phyloP scores from a whole-genome alignment of 768 basidiomycete species.

The Myochromella boudieri region DNA sequence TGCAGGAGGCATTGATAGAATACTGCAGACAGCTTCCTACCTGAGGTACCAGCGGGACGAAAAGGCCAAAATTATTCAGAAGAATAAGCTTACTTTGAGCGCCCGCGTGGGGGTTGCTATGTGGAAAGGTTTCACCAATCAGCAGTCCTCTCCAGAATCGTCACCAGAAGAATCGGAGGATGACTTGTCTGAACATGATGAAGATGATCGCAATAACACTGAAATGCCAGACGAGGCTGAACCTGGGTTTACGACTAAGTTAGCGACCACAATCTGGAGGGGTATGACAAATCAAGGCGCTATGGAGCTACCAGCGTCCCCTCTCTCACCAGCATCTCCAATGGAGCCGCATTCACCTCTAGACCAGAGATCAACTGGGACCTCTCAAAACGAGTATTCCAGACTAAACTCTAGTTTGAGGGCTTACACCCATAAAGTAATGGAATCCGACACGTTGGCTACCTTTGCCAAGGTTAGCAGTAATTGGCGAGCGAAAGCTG shows the following conservation, averaged over 20 bases:
- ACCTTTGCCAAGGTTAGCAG: conserved; percentile 71
- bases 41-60: conserved; percentile 51
- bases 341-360: conserved; percentile 23
- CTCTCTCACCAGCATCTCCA: conserved; percentile 27
- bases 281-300: conserved; percentile 76
- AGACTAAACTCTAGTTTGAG: conserved; percentile 42
- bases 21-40: conserved; percentile 68
- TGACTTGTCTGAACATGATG: conserved; percentile 21
- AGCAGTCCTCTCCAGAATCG: conserved; percentile 37
- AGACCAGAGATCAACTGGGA: conserved; percentile 8
- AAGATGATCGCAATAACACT: conserved; percentile 46
- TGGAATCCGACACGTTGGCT: conserved; percentile 71
- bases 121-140: conserved; percentile 69
- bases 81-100: conserved; percentile 45
- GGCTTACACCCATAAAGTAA: conserved; percentile 73
- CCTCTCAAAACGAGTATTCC: conserved; percentile 3
- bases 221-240: conserved; percentile 32
- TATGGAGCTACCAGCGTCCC: conserved; percentile 60
- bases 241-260: conserved; percentile 44
- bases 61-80: conserved; percentile 29
- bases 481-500: conserved; percentile 71
- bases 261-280: conserved; percentile 70
- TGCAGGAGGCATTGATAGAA: conserved; percentile 67
- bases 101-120: conserved; percentile 56
- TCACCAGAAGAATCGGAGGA: conserved; percentile 37